These are phyloP conservation scores for Tricholoma bakamatsutake DNA, from an alignment of 768 basidiomycete species.

Conservation along the genomic window DNA sequence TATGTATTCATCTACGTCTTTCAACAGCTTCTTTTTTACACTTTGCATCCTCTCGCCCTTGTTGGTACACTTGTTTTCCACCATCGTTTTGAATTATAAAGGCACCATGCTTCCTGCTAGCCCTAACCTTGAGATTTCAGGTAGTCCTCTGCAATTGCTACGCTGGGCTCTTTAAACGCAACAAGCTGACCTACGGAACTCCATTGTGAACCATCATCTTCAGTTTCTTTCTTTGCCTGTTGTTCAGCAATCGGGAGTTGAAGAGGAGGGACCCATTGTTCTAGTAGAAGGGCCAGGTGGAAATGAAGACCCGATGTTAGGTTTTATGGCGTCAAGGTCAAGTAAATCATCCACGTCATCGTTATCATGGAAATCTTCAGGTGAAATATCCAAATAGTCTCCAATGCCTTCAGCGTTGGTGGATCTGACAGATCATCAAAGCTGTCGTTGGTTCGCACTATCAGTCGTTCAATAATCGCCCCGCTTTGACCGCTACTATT, in stretches of 20 bases:
- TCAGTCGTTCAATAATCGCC: too few species aligned
- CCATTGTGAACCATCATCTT: background rate
- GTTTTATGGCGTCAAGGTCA: background rate
- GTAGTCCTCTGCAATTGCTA: background rate
- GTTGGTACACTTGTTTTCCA: background rate
- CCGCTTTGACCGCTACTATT: too few species aligned
- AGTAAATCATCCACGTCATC: background rate
- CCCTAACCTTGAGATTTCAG: background rate
- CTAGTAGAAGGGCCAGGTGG: background rate
- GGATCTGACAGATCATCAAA: background rate
- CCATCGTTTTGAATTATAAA: background rate
- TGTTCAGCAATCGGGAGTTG: background rate
- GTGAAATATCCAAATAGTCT: background rate
- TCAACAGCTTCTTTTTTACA: background rate
- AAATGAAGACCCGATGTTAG: background rate
- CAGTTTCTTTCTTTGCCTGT: background rate
- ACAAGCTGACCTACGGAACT: background rate
- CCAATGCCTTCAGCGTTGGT: background rate
- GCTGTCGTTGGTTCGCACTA: too few species aligned
- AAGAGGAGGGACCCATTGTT: background rate
- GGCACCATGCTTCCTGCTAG: too few species aligned
- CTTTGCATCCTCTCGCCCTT: background rate
- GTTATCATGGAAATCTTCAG: background rate
- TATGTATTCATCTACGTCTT: background rate
- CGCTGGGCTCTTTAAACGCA: background rate